Evolutionary conservation across 1,139 yeast genomes (phyloP), one percentile per base, ranked within the genome.

Genomic region (Suhomyces chickasaworum): DNA sequence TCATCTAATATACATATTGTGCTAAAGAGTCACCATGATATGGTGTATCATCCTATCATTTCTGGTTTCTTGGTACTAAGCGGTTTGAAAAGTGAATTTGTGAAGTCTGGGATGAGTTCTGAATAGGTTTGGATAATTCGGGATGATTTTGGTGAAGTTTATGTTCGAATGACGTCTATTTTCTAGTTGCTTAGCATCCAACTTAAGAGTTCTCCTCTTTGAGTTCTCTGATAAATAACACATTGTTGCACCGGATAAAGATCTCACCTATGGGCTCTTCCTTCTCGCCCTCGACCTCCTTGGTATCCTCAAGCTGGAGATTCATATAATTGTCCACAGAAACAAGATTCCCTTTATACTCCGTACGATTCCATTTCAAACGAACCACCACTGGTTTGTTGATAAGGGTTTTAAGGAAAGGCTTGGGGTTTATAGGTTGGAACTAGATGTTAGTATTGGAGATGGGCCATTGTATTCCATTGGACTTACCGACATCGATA

Each of bases 311-410:
- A 35, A 93, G 71, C 61, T 89, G 91, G 33, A 93, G 57, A 60
- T 93, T 95, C 93, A 95, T 93, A 68, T 93, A 95, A 57, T 89
- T 89, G 63, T 93, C 99, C 23, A 89, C 86, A 1, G 96, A 84
- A 13, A 83, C 69, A 41, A 93, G 75, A n/a, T 66, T 77, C 1
- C 99, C 99, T 50, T 73, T 78, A 67, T 93, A 93, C 63, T 90
- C 96, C n/a, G 96, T 87, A 53, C 81, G 81, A 61, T 90, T 93
- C 87, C 97, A 95, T 65, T 93, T 93, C 52, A 93, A 77, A 46
- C 93, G 80, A n/a, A 93, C 95, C n/a, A 85, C 69, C 13, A 93
- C 90, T 18, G 71, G 73, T 51, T 83, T 77, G 48, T 86, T 84
- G 17, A 86, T 75, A 39, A 93, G 78, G 20, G 86, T 84, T 52